Percentiles rank a stretch among this genome's conserved stretches.
Conservation (phyloP, 129 eudicot genomes). For the Flaveria robusta region DNA sequence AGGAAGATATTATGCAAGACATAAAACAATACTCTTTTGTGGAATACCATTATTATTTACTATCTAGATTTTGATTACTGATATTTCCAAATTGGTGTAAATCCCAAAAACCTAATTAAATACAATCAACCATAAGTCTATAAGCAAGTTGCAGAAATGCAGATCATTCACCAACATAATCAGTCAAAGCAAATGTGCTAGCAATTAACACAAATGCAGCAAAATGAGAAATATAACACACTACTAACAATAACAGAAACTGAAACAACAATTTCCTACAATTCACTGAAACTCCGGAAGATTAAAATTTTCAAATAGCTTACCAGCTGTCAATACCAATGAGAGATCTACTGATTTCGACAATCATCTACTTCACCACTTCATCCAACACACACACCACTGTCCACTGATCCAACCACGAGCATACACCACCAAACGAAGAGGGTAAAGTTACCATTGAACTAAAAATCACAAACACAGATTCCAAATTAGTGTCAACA, state of each 20-base stretch:
- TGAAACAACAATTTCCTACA: background rate
- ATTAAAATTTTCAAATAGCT: background rate
- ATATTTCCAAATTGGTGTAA: background rate
- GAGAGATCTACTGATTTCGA: background rate
- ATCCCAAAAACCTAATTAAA: slow-evolving; percentile 12
- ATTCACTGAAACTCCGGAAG: background rate
- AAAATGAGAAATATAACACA: background rate
- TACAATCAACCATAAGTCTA: background rate
- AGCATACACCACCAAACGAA: background rate
- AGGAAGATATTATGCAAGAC: background rate
- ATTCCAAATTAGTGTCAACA: background rate
- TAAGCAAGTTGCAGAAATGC: background rate
- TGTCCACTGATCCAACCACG: too few species aligned
- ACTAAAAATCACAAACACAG: background rate
- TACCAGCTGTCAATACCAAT: background rate
- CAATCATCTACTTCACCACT: background rate
- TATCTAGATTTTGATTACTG: background rate
- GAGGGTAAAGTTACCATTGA: background rate
- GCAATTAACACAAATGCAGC: background rate
- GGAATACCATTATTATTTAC: background rate
- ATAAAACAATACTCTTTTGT: background rate
- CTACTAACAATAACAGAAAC: slow-evolving; percentile 5
- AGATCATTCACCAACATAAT: slow-evolving; percentile 6
- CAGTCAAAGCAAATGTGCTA: background rate
- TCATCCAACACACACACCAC: slow-evolving; percentile 12